Conservation (phyloP, 345 rosid genomes). For the Syzygium aromaticum region DNA sequence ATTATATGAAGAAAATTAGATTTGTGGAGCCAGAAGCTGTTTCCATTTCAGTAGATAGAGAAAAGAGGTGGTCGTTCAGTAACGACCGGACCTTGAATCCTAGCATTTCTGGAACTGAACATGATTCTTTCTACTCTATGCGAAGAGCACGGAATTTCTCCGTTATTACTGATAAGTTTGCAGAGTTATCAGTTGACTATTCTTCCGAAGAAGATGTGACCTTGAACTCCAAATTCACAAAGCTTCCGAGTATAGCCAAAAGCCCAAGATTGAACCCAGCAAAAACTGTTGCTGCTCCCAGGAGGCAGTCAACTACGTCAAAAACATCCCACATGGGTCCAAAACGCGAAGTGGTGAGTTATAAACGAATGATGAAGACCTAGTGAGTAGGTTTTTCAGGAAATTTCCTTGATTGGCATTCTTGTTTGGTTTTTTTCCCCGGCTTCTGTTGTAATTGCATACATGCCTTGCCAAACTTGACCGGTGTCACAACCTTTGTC, state of each 20-base stretch:
- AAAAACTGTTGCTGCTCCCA: constrained; percentile 27
- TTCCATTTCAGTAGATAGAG: constrained; percentile 13
- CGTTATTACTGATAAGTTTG: constrained; percentile 25
- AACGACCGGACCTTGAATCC: constrained; percentile 71
- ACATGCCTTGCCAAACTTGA: background rate
- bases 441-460: background rate
- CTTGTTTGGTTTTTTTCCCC: background rate
- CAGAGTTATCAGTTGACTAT: constrained; percentile 41
- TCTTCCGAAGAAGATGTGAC: constrained; percentile 25
- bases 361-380: background rate
- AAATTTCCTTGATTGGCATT: background rate
- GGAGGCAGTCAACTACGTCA: constrained; percentile 30
- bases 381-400: background rate
- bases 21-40: constrained; percentile 31
- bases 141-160: constrained; percentile 38
- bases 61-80: constrained; percentile 61
- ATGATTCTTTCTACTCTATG: constrained; percentile 38
- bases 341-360: constrained; percentile 35
- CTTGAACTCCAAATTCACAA: constrained; percentile 17
- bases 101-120: constrained; percentile 46
- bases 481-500: background rate
- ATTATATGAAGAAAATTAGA: constrained; percentile 38
- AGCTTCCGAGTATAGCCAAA: constrained; percentile 20
- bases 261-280: constrained; percentile 31
- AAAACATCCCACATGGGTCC: constrained; percentile 25